Conservation (phyloP, 768 basidiomycete genomes). For the Mycena metata region DNA sequence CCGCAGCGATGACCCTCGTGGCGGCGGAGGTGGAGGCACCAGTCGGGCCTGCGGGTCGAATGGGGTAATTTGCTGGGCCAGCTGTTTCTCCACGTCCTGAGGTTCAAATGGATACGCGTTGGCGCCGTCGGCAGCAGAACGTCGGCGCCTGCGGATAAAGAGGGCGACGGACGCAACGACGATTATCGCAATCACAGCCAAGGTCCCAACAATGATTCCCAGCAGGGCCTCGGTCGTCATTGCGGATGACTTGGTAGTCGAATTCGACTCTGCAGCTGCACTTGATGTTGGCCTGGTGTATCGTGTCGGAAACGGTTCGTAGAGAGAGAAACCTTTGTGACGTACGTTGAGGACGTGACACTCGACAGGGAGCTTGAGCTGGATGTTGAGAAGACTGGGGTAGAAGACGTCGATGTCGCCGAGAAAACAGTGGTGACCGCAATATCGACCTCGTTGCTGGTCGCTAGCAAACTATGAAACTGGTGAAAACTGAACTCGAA, state of each 20-base stretch:
- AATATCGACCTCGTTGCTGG: slow-evolving; percentile 29
- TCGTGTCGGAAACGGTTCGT: neutral
- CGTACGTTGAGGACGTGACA: neutral
- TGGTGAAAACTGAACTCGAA: neutral
- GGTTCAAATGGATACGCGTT: slow-evolving; percentile 14
- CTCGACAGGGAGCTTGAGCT: neutral
- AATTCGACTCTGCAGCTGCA: neutral
- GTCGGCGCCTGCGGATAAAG: slow-evolving; percentile 30
- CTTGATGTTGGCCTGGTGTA: neutral
- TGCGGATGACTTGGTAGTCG: neutral
- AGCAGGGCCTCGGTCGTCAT: slow-evolving; percentile 18
- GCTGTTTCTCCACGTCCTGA: slow-evolving; percentile 31
- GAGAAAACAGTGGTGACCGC: neutral
- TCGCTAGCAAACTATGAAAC: slow-evolving; percentile 20
- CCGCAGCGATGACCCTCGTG: neutral
- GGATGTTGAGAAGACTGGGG: slow-evolving; percentile 6
- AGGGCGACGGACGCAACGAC: slow-evolving; percentile 26
- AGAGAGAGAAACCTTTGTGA: neutral
- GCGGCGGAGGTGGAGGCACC: neutral
- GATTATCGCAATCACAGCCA: slow-evolving; percentile 28
- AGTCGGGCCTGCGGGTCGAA: slow-evolving; percentile 6
- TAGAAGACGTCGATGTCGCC: slow-evolving; percentile 26
- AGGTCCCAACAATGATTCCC: slow-evolving; percentile 31
- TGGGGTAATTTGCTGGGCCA: slow-evolving; percentile 22
- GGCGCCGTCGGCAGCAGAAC: neutral